phyloP scores from a whole-genome alignment of 2,329 filamentous ascomycete genomes.

The Cordyceps sp. region DNA sequence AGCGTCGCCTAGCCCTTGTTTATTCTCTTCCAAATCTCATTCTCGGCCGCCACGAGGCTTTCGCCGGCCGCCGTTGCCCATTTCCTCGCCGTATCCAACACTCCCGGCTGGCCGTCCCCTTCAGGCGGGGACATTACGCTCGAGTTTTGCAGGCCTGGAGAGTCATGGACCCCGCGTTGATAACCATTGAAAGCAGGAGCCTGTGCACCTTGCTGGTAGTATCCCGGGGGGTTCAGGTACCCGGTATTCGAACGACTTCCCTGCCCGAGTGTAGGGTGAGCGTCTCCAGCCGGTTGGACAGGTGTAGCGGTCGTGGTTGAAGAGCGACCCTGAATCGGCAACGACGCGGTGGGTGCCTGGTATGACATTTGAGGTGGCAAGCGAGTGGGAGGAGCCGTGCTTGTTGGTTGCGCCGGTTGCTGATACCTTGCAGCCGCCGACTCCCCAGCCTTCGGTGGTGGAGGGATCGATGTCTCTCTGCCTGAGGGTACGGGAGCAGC shows the following conservation, averaged over 20 bases:
- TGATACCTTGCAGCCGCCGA: conserved; percentile 6
- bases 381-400: conserved; percentile 10
- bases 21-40: conserved; percentile 45
- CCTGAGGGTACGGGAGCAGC: conserved; percentile 28
- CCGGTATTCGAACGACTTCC: conserved; percentile 10
- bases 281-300: conserved; percentile 10
- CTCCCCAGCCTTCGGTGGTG: conserved; percentile 35
- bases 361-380: conserved; percentile 32
- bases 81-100: conserved; percentile 41
- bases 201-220: conserved; percentile 37
- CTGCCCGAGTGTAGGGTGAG: conserved; percentile 10
- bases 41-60: conserved; percentile 39
- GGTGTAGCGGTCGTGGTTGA: conserved; percentile 21
- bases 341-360: conserved; percentile 24
- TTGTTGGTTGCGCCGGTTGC: conserved; percentile 14
- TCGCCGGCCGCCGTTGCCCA: conserved; percentile 39
- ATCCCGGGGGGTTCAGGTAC: conserved; percentile 32
- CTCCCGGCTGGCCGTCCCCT: conserved; percentile 22
- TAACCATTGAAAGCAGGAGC: conserved; percentile 33
- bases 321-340: conserved; percentile 27
- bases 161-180: conserved; percentile 25
- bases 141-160: conserved; percentile 11
- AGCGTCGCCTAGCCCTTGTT: conserved; percentile 31
- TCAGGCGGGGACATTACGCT: conserved; percentile 6
- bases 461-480: too few relatives aligned